Evolutionary conservation across 202 grass and related monocot genomes (phyloP), one percentile per base, ranked within the genome.

Genomic region (Alloteropsis angusta): DNA sequence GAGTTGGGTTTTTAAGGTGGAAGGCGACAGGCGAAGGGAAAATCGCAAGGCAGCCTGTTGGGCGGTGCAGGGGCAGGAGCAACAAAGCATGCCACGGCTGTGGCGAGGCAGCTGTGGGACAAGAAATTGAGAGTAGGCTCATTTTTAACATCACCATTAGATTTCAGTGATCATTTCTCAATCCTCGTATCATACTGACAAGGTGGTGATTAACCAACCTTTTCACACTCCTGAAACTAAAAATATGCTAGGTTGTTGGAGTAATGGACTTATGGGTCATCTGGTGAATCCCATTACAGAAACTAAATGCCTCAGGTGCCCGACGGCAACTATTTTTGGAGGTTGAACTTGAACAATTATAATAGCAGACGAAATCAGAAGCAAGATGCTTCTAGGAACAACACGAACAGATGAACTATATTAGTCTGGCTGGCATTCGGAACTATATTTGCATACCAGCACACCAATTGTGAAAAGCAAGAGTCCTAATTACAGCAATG

Each of bases 371-470:
- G 8, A 61, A 54, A 49, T 6, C 17, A 84, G 70, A 76, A 43
- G 53, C 65, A 58, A 60, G 30, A 35, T 2, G 44, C 30, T 63
- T 69, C 14, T 9, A n/a, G 38, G n/a, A 54, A 86, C 71, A 46
- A 80, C 26, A 77, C 0, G n/a, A 39, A 72, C 37, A 56, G 36
- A 53, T 68, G 68, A 87, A 80, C 44, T 65, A 72, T 35, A 68
- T 75, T 9, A 71, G 53, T 30, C 56, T 41, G 72, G 77, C 82
- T 85, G 87, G 78, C 65, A 42, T 72, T 77, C 7, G 18, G 55
- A 85, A 88, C 58, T 58, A 85, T 77, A 85, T 81, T 81, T 81
- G 72, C 77, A 73, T 81, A 68, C 82, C 59, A 82, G 72, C 87
- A 72, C 77, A 82, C 25, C 16, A 82, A 88, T 81, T 28, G 59